phyloP scores from a whole-genome alignment of 2,329 filamentous ascomycete species.

The Blastomyces parvus region DNA sequence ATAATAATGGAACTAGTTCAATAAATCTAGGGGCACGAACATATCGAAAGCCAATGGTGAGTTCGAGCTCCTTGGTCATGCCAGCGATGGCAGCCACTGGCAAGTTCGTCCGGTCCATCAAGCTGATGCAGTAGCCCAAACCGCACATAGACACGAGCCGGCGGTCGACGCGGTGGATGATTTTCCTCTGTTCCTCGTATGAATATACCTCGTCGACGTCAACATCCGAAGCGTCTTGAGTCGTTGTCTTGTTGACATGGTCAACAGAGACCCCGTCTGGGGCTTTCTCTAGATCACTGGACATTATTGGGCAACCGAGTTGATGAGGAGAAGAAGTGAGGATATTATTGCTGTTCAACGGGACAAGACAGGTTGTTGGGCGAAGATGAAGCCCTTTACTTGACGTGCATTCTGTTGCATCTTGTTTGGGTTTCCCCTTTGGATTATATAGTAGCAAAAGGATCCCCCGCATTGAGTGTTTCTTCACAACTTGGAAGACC shows the following conservation, averaged over 20 bases:
- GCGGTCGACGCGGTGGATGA: constrained; percentile 60
- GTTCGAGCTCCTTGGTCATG: constrained; percentile 21
- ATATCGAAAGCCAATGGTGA: constrained; percentile 24
- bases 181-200: constrained; percentile 53
- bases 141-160: constrained; percentile 55
- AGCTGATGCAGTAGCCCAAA: constrained; percentile 60
- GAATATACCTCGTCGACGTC: constrained; percentile 37
- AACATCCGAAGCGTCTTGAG: neutral
- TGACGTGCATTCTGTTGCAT: neutral
- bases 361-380: neutral
- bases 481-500: neutral
- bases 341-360: neutral
- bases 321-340: neutral
- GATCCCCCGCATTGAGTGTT: neutral
- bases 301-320: constrained; percentile 7
- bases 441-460: neutral
- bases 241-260: neutral
- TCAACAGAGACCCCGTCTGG: constrained; percentile 5
- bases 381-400: neutral
- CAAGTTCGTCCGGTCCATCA: constrained; percentile 74
- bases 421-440: neutral
- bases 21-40: constrained; percentile 9
- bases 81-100: constrained; percentile 62
- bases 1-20: neutral
- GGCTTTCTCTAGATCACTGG: constrained; percentile 13